phyloP scores from a whole-genome alignment of 2,329 filamentous ascomycete genomes.

The Fusarium multiceps region DNA sequence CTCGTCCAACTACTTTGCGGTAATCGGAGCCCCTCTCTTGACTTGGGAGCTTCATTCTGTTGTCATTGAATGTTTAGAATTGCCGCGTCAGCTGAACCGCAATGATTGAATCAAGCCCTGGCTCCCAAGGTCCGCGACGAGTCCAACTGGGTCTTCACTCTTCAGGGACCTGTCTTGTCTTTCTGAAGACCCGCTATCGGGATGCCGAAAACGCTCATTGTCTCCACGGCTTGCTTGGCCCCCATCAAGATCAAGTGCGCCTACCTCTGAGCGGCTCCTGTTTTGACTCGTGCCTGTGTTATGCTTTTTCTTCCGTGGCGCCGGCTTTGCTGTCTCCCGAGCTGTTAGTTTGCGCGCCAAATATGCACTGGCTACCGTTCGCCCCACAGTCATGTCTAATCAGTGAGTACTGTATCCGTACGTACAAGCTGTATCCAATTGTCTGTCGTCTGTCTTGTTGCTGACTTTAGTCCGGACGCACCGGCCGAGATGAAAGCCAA shows the following conservation, averaged over 20 bases:
- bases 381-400: constrained; percentile 28
- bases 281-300: constrained; percentile 40
- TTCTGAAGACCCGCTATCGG: constrained; percentile 37
- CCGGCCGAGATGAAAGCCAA: constrained; percentile 42
- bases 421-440: constrained; percentile 6
- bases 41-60: background rate
- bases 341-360: constrained; percentile 39
- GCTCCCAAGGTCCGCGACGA: constrained; percentile 14
- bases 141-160: constrained; percentile 35
- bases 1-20: constrained; percentile 4
- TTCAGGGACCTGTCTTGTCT: constrained; percentile 36
- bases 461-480: constrained; percentile 33
- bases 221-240: constrained; percentile 26
- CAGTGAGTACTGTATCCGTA: constrained; percentile 15
- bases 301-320: constrained; percentile 42
- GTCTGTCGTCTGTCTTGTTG: constrained; percentile 13
- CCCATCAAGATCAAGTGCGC: constrained; percentile 5
- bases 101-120: constrained; percentile 20
- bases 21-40: constrained; percentile 20
- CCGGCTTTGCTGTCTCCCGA: constrained; percentile 44
- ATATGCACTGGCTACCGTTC: constrained; percentile 29
- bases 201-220: constrained; percentile 40
- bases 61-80: constrained; percentile 17
- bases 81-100: constrained; percentile 37
- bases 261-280: constrained; percentile 19